Evolutionary conservation across 768 basidiomycete species (phyloP).

Genomic region (Hemileccinum impolitum): DNA sequence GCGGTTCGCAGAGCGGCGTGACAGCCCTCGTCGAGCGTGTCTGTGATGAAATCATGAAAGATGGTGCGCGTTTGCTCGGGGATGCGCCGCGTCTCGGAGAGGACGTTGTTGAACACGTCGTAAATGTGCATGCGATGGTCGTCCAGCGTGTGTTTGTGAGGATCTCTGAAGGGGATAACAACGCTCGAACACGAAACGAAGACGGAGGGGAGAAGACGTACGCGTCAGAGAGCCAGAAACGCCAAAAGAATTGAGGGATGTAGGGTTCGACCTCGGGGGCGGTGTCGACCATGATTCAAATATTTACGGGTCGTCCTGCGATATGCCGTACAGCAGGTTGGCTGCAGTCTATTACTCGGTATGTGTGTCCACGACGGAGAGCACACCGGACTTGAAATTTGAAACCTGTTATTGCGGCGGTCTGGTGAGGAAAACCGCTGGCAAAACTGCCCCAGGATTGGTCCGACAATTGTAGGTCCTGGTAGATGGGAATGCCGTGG

Average conservation of each 20-base stretch:
- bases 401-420: not conserved
- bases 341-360: not conserved
- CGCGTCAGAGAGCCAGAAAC: slow-evolving; percentile 47
- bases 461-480: slow-evolving; percentile 4
- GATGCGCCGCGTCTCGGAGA: slow-evolving; percentile 42
- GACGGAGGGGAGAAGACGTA: slow-evolving; percentile 22
- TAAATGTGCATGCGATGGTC: slow-evolving; percentile 48
- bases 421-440: not conserved
- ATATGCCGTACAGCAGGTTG: slow-evolving; percentile 1
- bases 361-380: not conserved
- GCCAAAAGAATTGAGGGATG: slow-evolving; percentile 46
- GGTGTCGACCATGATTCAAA: not conserved
- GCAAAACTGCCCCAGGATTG: not conserved
- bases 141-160: slow-evolving; percentile 28
- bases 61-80: slow-evolving; percentile 35
- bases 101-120: slow-evolving; percentile 48
- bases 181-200: not conserved
- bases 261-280: slow-evolving; percentile 33
- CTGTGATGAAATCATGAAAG: slow-evolving; percentile 41
- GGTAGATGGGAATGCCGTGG: slow-evolving; percentile 3
- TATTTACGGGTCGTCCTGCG: not conserved
- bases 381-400: not conserved
- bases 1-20: slow-evolving; percentile 37
- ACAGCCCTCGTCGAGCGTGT: slow-evolving; percentile 36
- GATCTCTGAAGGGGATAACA: slow-evolving; percentile 15